Percentiles rank a stretch among this genome's conserved stretches.
phyloP scores from a whole-genome alignment of 208 protist species.

The Trypanosoma mega region DNA sequence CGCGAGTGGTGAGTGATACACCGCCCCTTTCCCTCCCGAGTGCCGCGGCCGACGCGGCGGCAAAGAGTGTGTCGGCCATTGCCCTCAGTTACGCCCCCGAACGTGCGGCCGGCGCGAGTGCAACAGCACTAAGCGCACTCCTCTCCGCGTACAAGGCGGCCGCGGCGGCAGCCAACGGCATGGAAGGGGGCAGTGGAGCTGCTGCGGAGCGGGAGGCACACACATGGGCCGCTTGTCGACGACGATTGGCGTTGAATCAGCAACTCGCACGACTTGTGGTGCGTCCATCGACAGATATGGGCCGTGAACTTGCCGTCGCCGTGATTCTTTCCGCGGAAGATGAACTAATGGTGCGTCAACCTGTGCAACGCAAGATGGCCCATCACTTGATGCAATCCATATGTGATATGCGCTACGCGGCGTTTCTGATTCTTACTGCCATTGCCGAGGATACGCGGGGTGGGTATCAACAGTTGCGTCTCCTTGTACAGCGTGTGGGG shows the following conservation, averaged over 20 bases:
- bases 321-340: conserved; percentile 72
- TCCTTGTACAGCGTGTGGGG: conserved; percentile 39
- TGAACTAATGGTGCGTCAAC: conserved; percentile 44
- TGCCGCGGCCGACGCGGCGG: conserved; percentile 38
- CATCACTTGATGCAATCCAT: conserved; percentile 25
- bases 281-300: conserved; percentile 42
- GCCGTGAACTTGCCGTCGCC: conserved; percentile 55
- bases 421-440: conserved; percentile 70
- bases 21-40: conserved; percentile 7
- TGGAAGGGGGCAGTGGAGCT: too few species aligned
- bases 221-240: conserved; percentile 16
- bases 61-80: conserved; percentile 51
- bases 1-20: conserved; percentile 3
- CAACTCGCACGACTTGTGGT: conserved; percentile 61
- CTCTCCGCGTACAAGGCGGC: conserved; percentile 37
- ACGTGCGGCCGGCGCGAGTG: conserved; percentile 9
- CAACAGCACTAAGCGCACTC: conserved; percentile 28
- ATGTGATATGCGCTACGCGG: conserved; percentile 68
- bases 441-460: conserved; percentile 56
- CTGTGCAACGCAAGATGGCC: conserved; percentile 57
- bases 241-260: conserved; percentile 50
- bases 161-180: neutral
- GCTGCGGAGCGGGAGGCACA: too few species aligned
- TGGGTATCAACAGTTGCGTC: conserved; percentile 51
- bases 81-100: conserved; percentile 28